Conservation (phyloP, 345 rosid genomes). For the Salix suchowensis region DNA sequence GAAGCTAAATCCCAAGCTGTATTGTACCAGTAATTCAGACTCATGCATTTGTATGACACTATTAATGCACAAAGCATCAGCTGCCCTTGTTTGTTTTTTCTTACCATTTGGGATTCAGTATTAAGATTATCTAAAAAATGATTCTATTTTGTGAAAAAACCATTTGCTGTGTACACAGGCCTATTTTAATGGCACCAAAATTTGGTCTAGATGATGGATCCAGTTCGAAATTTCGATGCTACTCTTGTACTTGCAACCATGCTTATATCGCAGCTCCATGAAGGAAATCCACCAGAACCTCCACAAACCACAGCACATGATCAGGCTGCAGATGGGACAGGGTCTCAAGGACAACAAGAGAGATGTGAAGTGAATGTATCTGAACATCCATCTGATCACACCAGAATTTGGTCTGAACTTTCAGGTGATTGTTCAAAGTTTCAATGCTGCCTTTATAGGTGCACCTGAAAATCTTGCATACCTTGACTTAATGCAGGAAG, state of each 20-base stretch:
- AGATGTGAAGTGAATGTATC: constrained; percentile 43
- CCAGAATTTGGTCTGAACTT: constrained; percentile 91
- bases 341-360: constrained; percentile 46
- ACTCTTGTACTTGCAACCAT: constrained; percentile 86
- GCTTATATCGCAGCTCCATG: constrained; percentile 77
- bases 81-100: not conserved
- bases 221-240: constrained; percentile 68
- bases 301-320: constrained; percentile 32
- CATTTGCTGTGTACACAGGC: constrained; percentile 46
- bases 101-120: not conserved
- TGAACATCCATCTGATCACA: constrained; percentile 74
- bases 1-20: not conserved
- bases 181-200: constrained; percentile 84
- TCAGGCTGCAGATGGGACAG: constrained; percentile 33
- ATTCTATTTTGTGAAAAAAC: not conserved
- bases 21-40: not conserved
- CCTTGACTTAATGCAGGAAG: constrained; percentile 46
- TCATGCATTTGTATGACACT: not conserved
- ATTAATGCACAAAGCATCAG: not conserved
- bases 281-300: constrained; percentile 52
- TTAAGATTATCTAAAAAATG: not conserved
- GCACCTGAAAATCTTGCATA: constrained; percentile 12
- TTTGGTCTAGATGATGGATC: constrained; percentile 73
- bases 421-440: constrained; percentile 44
- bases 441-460: constrained; percentile 3